phyloP scores from a whole-genome alignment of 2,329 filamentous ascomycete species.

The Macroventuria anomochaeta region DNA sequence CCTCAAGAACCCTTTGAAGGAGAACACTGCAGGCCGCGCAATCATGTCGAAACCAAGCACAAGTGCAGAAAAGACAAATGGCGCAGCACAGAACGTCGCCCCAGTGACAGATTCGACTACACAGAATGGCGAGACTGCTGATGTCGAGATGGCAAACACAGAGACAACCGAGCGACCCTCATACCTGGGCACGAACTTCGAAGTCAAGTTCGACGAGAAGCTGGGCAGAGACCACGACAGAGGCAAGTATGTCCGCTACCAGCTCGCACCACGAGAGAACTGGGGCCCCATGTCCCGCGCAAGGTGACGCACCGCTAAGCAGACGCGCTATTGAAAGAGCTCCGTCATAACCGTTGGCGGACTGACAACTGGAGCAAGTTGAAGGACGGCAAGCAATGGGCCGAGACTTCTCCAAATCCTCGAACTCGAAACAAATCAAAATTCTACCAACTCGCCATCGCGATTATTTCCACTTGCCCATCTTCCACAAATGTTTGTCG shows the following conservation, averaged over 20 bases:
- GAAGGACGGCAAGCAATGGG: background rate
- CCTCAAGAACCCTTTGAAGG: conserved; percentile 74
- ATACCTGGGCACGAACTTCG: conserved; percentile 51
- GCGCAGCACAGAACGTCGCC: conserved; percentile 4
- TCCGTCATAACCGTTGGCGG: conserved; percentile 9
- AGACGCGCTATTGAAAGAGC: conserved; percentile 4
- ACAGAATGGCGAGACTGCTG: conserved; percentile 8
- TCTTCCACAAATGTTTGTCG: background rate
- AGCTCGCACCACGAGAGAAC: conserved; percentile 86
- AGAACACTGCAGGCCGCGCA: conserved; percentile 72
- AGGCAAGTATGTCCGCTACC: conserved; percentile 81
- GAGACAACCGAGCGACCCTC: conserved; percentile 23
- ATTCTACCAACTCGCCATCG: background rate
- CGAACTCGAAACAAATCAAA: conserved; percentile 2
- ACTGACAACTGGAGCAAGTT: background rate
- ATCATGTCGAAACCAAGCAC: conserved; percentile 61
- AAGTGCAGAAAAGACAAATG: conserved; percentile 6
- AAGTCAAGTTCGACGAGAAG: conserved; percentile 79
- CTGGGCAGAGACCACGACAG: conserved; percentile 72
- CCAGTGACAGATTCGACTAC: conserved; percentile 4
- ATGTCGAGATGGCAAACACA: conserved; percentile 10
- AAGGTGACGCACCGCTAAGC: conserved; percentile 41
- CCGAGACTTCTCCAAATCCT: background rate
- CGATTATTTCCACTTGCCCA: background rate
- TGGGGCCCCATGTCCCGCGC: conserved; percentile 82